Conservation (phyloP, 2,329 filamentous ascomycete genomes). For the Verticillium isaacii region DNA sequence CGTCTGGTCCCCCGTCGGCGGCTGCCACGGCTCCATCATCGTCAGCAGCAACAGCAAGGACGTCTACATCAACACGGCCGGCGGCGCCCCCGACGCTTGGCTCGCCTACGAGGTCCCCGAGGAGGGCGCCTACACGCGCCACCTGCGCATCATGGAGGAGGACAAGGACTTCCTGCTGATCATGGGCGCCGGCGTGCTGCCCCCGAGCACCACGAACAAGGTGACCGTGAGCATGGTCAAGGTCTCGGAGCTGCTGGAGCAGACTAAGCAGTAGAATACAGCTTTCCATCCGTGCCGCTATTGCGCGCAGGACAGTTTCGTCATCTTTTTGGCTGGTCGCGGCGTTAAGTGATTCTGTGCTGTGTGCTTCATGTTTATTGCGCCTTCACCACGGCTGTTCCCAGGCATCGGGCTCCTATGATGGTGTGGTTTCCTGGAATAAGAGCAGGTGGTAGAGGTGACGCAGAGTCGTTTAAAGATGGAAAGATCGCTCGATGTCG, state of each 20-base stretch:
- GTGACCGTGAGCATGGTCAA: constrained; percentile 30
- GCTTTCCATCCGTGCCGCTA: no score
- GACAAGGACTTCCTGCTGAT: constrained; percentile 33
- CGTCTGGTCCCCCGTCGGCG: constrained; percentile 36
- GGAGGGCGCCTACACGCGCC: constrained; percentile 30
- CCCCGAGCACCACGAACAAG: constrained; percentile 40
- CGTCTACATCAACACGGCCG: constrained; percentile 36
- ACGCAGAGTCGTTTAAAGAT: no score
- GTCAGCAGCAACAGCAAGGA: constrained; percentile 31
- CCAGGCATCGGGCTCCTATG: no score
- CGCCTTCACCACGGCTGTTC: no score
- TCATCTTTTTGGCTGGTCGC: no score
- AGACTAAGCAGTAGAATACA: constrained; percentile 2
- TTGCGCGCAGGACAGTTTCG: no score
- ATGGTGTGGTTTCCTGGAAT: no score
- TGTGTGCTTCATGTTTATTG: no score
- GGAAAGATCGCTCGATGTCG: no score
- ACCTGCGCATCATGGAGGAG: constrained; percentile 28
- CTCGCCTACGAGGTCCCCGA: constrained; percentile 27
- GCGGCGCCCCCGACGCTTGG: constrained; percentile 32
- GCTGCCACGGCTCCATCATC: constrained; percentile 39
- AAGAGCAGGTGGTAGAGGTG: no score
- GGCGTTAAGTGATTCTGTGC: no score
- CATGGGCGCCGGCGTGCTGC: constrained; percentile 38
- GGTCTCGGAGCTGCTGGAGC: constrained; percentile 16